These are phyloP conservation scores for Chaetothyriales sp. DNA, from an alignment of 2,329 filamentous ascomycete genomes.

Conservation along the genomic window DNA sequence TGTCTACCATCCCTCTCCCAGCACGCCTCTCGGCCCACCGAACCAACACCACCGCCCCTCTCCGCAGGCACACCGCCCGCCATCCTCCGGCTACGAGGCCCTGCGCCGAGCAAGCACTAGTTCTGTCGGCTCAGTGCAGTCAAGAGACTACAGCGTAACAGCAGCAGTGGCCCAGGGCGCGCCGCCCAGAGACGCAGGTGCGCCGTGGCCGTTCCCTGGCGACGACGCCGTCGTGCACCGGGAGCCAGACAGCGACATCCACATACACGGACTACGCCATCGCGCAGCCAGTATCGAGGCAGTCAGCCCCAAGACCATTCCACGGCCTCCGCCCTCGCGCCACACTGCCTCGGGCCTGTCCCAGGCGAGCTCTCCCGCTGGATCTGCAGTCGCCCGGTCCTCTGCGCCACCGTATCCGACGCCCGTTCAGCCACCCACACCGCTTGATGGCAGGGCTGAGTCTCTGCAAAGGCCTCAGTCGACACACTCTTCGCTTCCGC, in stretches of 20 bases:
- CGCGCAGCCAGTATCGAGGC: conserved; percentile 11
- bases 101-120: conserved; percentile 4
- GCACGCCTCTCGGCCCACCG: conserved; percentile 17
- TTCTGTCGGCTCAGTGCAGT: conserved; percentile 14
- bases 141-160: conserved; percentile 10
- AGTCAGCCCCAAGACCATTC: conserved; percentile 19
- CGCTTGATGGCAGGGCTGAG: conserved; percentile 1
- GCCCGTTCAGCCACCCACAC: conserved; percentile 4
- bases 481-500: conserved; percentile 7
- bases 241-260: neutral
- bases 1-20: conserved; percentile 11
- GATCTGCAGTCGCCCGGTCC: neutral
- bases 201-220: conserved; percentile 12
- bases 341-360: neutral
- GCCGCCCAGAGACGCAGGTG: conserved; percentile 11
- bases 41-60: conserved; percentile 13
- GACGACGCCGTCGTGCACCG: conserved; percentile 3
- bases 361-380: neutral
- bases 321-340: conserved; percentile 11
- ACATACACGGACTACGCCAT: neutral
- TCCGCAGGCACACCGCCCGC: conserved; percentile 11
- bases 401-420: neutral
- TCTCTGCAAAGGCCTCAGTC: conserved; percentile 9
- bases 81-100: conserved; percentile 16
- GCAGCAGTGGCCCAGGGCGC: conserved; percentile 1